These are phyloP conservation scores for Rhynchosporium agropyri DNA, from an alignment of 2,329 filamentous ascomycete species.

Conservation along the genomic window DNA sequence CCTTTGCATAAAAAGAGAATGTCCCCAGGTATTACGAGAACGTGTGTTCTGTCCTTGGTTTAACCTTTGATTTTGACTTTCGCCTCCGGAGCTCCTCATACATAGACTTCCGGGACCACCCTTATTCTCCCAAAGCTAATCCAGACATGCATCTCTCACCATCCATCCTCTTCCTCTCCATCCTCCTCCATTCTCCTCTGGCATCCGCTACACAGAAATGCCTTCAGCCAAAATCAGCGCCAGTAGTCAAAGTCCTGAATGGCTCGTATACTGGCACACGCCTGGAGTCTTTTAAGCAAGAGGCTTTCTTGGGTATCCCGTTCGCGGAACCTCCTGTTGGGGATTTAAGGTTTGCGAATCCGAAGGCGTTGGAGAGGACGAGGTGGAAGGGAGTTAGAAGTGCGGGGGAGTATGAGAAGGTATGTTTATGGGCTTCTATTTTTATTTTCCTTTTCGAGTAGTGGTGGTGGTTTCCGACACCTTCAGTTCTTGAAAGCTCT, in stretches of 20 bases:
- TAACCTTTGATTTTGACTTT: too few species aligned
- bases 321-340: constrained; percentile 30
- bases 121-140: too few species aligned
- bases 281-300: constrained; percentile 25
- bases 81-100: too few species aligned
- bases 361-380: constrained; percentile 19
- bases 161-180: background rate
- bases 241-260: constrained; percentile 24
- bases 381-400: constrained; percentile 27
- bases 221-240: background rate
- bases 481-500: too few species aligned
- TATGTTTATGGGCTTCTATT: background rate
- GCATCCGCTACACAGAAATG: background rate
- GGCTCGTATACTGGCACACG: constrained; percentile 30
- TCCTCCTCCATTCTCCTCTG: background rate
- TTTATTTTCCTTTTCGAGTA: background rate
- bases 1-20: too few species aligned
- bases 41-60: too few species aligned
- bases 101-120: too few species aligned
- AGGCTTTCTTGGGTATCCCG: constrained; percentile 32
- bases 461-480: too few species aligned
- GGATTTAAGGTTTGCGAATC: constrained; percentile 24
- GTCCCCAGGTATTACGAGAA: too few species aligned
- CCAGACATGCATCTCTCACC: background rate
- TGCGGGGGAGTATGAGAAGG: constrained; percentile 28